Evolutionary conservation across 805 yeast species (phyloP), one percentile per base, ranked within the genome.

Genomic region (Nakazawaea molendinolei): DNA sequence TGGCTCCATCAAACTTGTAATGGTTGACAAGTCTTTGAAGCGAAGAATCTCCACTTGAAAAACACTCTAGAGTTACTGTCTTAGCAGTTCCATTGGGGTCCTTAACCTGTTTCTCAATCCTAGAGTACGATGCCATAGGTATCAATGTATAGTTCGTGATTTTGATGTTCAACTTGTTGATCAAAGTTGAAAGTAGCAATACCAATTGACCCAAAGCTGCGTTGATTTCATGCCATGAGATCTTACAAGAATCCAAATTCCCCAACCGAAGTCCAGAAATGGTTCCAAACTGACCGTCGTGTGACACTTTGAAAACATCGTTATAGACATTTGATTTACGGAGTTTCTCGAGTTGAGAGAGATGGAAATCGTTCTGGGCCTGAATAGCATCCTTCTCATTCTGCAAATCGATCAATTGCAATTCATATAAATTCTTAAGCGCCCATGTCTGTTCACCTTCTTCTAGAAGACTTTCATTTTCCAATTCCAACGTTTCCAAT

Each of bases 141-240:
- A 76, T 69, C 13, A 89, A 56, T 41, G 71, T 71, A 54, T 83
- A 89, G 3, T 74, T 74, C 0, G 62, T 60, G 7, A 85, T 52
- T 22, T 66, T 65, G 18, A 86, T 54, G 7, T 72, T 65, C 21
- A 86, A 62, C 29, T 79, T 65, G 9, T 73, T 61, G 1, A 73
- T 57, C 3, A 87, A 67, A 1, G 90, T 84, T 1, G 79, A 68
- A 21, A 89, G 52, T 14, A 90, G 56, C 9, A 86, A 58, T 2
- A 85, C 71, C 2, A 89, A 61, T 46, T 89, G 95, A 0, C 97
- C 97, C 48, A 89, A 59, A 0, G 95, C 96, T 2, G 94, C 92
- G 52, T 87, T 89, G 28, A 86, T 79, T 48, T 89, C 97, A 37
- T 85, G 75, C 95, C 95, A 86, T 2, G 94, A 81, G 0, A 89